Conservation (phyloP, 345 rosid genomes). For the Rhizophora apiculata region DNA sequence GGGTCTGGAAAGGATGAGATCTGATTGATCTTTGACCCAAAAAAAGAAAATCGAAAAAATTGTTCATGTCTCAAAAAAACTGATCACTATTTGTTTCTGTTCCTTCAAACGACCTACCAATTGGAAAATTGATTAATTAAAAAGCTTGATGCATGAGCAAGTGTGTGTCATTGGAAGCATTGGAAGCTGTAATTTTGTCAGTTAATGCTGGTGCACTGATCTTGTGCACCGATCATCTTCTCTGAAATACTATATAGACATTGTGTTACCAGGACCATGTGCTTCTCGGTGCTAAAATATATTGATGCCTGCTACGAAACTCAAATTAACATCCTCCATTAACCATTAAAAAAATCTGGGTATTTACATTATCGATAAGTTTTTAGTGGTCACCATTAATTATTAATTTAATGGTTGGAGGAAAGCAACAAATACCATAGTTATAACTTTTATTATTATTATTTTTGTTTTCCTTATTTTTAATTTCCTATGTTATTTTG, state of each 20-base stretch:
- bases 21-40: not conserved
- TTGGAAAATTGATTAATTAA: not conserved
- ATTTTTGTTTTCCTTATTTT: too few relatives aligned
- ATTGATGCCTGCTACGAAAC: not conserved
- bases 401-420: too few relatives aligned
- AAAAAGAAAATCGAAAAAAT: too few relatives aligned
- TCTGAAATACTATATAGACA: constrained; percentile 4
- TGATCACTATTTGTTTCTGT: not conserved
- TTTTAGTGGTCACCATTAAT: too few relatives aligned
- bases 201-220: not conserved
- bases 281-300: not conserved
- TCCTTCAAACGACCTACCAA: constrained; percentile 1
- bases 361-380: too few relatives aligned
- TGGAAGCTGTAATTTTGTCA: not conserved
- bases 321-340: not conserved
- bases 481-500: too few relatives aligned
- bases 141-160: not conserved
- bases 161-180: not conserved
- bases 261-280: constrained; percentile 2
- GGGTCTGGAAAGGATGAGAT: constrained; percentile 7
- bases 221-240: constrained; percentile 9
- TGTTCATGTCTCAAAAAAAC: not conserved
- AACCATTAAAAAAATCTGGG: not conserved
- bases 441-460: too few relatives aligned
- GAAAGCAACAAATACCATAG: too few relatives aligned